A percentile compares a stretch with the other conserved stretches of the same genome.
Evolutionary conservation across 495 filamentous ascomycete species (phyloP).

Genomic region (Neurospora intermedia): DNA sequence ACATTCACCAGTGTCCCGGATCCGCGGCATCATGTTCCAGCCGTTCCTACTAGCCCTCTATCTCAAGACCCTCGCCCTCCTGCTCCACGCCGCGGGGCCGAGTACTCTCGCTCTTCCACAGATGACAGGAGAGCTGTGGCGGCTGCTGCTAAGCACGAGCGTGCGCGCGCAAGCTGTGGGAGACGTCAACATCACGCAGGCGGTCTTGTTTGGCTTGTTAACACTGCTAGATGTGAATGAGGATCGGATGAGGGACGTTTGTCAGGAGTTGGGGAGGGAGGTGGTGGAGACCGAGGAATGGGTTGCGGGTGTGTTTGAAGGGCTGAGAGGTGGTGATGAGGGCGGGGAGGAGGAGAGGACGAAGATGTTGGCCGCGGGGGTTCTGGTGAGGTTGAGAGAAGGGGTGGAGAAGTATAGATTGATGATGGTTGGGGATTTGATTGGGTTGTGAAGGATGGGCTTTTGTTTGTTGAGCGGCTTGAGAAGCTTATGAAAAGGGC

Average conservation of each 20-base stretch:
- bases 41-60: slow-evolving; percentile 49
- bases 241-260: slow-evolving; percentile 62
- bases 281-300: slow-evolving; percentile 47
- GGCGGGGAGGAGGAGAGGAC: slow-evolving; percentile 49
- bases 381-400: slow-evolving; percentile 68
- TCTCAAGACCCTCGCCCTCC: slow-evolving; percentile 54
- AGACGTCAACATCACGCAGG: slow-evolving; percentile 56
- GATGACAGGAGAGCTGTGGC: slow-evolving; percentile 63
- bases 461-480: background rate
- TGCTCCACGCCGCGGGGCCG: slow-evolving; percentile 56
- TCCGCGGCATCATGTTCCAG: slow-evolving; percentile 42
- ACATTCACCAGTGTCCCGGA: slow-evolving; percentile 28
- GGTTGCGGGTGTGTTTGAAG: slow-evolving; percentile 31
- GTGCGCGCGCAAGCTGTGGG: slow-evolving; percentile 33
- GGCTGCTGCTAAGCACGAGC: slow-evolving; percentile 41
- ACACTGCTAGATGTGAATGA: slow-evolving; percentile 80
- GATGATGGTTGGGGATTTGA: slow-evolving; percentile 49
- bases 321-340: slow-evolving; percentile 31
- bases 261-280: slow-evolving; percentile 46
- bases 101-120: slow-evolving; percentile 49
- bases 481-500: background rate
- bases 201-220: slow-evolving; percentile 67
- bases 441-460: slow-evolving; percentile 24
- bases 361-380: slow-evolving; percentile 67
- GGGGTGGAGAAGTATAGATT: slow-evolving; percentile 72